Conservation (phyloP, 148 eudicot species). For the Linanthus parryae region DNA sequence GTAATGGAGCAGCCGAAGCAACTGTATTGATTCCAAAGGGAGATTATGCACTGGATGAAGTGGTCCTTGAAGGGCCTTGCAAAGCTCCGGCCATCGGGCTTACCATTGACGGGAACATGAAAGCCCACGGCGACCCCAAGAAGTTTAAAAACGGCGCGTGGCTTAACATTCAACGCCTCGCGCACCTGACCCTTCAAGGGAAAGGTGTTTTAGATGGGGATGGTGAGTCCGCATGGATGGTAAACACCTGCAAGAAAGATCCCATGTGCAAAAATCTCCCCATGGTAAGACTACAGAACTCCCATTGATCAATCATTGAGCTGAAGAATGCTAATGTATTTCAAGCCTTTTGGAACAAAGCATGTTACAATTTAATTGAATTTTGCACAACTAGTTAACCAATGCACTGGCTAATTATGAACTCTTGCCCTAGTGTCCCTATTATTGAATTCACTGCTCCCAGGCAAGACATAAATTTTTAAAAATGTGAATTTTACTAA, state of each 20-base stretch:
- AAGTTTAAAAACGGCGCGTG: constrained; percentile 27
- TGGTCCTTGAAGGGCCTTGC: constrained; percentile 51
- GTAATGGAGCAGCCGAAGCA: constrained; percentile 27
- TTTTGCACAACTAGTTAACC: too few species aligned
- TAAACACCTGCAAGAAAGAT: constrained; percentile 25
- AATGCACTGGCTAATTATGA: too few species aligned
- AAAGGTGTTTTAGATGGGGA: constrained; percentile 53
- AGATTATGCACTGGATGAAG: constrained; percentile 14
- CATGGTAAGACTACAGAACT: constrained; percentile 25
- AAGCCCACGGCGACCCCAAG: constrained; percentile 28
- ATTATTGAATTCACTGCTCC: too few species aligned
- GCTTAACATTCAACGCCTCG: constrained; percentile 22
- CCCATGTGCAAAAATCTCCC: constrained; percentile 31
- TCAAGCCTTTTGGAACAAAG: too few species aligned
- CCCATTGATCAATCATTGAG: not conserved
- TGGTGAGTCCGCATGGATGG: constrained; percentile 40
- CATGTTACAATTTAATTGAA: too few species aligned
- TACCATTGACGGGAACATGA: constrained; percentile 39
- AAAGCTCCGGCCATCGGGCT: constrained; percentile 37
- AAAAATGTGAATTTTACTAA: too few species aligned
- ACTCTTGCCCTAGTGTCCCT: too few species aligned
- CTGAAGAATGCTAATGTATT: too few species aligned
- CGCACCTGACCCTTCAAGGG: constrained; percentile 11
- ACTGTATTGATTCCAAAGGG: constrained; percentile 48
- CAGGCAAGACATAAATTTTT: too few species aligned